Conservation (phyloP, 345 rosid genomes). For the Syzygium jambos region DNA sequence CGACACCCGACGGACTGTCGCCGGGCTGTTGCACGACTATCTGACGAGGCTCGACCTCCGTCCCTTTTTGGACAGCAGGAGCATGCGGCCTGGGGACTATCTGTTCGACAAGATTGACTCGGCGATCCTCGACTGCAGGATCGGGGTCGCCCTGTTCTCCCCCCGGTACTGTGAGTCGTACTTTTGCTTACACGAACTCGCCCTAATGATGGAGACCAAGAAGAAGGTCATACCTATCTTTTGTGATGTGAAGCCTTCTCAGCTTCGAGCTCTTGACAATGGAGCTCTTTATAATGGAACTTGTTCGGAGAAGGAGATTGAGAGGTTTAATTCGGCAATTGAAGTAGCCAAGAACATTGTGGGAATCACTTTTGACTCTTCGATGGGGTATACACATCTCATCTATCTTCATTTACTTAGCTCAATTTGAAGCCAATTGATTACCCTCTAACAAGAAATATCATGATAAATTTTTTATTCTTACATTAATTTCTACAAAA, state of each 20-base stretch:
- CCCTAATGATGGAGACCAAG: constrained; percentile 59
- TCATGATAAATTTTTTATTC: not conserved
- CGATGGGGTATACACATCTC: constrained; percentile 37
- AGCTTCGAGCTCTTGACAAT: constrained; percentile 41
- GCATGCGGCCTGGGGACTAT: constrained; percentile 72
- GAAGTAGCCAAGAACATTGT: constrained; percentile 79
- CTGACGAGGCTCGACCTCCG: constrained; percentile 27
- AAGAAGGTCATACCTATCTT: constrained; percentile 74
- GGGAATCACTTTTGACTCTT: constrained; percentile 74
- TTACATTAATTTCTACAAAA: not conserved
- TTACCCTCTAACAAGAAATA: not conserved
- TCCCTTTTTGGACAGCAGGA: constrained; percentile 69
- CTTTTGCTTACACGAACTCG: constrained; percentile 76
- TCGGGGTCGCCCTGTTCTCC: constrained; percentile 77
- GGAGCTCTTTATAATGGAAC: constrained; percentile 29
- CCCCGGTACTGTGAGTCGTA: constrained; percentile 71
- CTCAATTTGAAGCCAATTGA: not conserved
- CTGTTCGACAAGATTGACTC: constrained; percentile 38
- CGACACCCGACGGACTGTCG: constrained; percentile 67
- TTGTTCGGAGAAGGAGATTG: constrained; percentile 23
- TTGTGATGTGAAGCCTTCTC: constrained; percentile 74
- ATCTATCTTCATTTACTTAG: not conserved
- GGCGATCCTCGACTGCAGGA: constrained; percentile 38
- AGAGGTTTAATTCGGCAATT: constrained; percentile 43
- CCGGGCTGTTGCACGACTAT: constrained; percentile 53